phyloP scores from a whole-genome alignment of 2,329 filamentous ascomycete species.

The Chaetomium sp. region DNA sequence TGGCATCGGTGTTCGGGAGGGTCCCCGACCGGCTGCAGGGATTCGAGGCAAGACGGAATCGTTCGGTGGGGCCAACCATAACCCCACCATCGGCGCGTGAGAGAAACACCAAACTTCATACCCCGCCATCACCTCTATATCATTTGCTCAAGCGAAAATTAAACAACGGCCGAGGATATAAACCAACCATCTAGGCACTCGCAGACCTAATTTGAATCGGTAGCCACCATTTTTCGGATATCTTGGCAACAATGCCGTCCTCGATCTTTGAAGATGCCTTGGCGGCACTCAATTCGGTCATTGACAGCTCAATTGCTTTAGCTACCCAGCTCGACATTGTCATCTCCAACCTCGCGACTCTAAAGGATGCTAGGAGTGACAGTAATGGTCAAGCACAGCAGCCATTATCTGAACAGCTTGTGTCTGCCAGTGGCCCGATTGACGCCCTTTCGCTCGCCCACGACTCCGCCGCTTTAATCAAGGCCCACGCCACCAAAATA shows the following conservation, averaged over 20 bases:
- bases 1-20: background rate
- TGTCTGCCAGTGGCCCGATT: constrained; percentile 26
- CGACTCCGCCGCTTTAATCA: constrained; percentile 66
- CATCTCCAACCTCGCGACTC: constrained; percentile 35
- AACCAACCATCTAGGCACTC: too few species aligned
- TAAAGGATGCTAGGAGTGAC: constrained; percentile 17
- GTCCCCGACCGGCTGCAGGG: background rate
- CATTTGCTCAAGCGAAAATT: too few species aligned
- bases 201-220: too few species aligned
- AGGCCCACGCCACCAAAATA: constrained; percentile 79
- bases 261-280: constrained; percentile 16
- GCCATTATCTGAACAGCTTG: constrained; percentile 8
- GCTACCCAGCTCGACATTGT: constrained; percentile 30
- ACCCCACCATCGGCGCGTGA: background rate
- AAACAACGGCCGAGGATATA: too few species aligned
- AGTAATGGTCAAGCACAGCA: constrained; percentile 4
- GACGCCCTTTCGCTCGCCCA: constrained; percentile 62
- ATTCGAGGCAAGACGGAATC: background rate
- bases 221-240: too few species aligned
- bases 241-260: constrained; percentile 3
- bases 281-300: constrained; percentile 20
- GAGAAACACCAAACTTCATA: background rate
- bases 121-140: background rate
- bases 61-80: background rate
- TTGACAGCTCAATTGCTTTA: constrained; percentile 22